Base-by-base conservation (phyloP, 176 grass and related monocot genomes). In the Alopecurus myosuroides region DNA sequence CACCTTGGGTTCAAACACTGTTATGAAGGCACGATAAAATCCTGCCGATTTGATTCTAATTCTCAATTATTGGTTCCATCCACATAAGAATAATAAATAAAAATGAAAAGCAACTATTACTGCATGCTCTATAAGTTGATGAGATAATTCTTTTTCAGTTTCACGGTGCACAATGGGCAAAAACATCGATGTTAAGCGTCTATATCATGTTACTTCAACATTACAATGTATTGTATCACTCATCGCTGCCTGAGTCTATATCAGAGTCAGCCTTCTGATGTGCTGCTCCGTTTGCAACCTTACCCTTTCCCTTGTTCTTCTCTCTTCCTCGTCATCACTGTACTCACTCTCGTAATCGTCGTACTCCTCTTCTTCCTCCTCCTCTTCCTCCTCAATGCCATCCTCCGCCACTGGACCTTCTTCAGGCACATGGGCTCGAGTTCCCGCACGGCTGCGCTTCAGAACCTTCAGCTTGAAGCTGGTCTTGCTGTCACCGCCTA, bases 271-370 rank as follows among this genome's bases (percentile, higher is more conserved):
- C 60, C 62, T 77, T 83, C 61, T 77, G 69, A 51, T 84, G 85
- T 11, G 81, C 76, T 29, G 45, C 70, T 70, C 92, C 92, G 12
- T 94, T 98, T 26, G 82, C 81, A 37, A 63, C 52, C 79, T 96
- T 99, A 1, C 88, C 78, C 78, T 95, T 92, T 11, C 81, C 87
- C 77, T 94, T 94, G 31, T 82, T 91, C 78, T 94, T 94, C 18
- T 89, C 97, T 96, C 88, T 48, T 99, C 93, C 60, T 92, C 93
- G 1, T 99, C 97, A 10, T 96, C 94, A 51, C 97, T 97, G 78
- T 99, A 99, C 90, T 99, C 97, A 0, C 97, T 99, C 90, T 99
- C 97, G 10, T 94, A 99, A 81, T 99, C 94, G n/a, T 99, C 91
- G 1, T 96, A 94, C 44, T 96, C 94, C 56, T 96, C 93, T 76